Percentiles rank a stretch among this genome's conserved stretches.
phyloP scores from a whole-genome alignment of 257 asterid species.

The Solanum neorickii region DNA sequence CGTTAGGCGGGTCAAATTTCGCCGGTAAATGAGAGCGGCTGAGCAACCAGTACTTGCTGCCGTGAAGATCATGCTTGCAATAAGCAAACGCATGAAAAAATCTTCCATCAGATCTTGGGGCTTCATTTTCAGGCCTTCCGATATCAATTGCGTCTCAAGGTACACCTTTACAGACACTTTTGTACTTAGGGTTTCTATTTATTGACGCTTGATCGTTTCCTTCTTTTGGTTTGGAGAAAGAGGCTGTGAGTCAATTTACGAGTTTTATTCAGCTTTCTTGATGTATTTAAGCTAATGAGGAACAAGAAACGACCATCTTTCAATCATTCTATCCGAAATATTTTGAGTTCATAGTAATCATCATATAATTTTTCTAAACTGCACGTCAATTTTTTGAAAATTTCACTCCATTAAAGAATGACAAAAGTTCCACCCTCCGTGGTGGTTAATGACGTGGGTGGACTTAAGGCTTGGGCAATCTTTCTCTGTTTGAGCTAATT shows the following conservation, averaged over 20 bases:
- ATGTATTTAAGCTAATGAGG: not conserved
- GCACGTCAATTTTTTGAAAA: not conserved
- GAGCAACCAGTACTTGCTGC: not conserved
- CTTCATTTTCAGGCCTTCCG: not conserved
- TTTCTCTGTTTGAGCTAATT: no score
- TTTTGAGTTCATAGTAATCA: no score
- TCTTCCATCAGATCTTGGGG: not conserved
- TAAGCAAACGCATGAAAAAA: not conserved
- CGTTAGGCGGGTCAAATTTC: not conserved
- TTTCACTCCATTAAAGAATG: not conserved
- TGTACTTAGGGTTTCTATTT: not conserved
- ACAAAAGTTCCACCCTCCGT: no score
- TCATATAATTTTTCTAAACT: not conserved
- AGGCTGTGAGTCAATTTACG: not conserved
- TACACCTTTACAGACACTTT: not conserved
- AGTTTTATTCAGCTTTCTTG: not conserved
- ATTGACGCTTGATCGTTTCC: not conserved
- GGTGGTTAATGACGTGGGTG: no score
- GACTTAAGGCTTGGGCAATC: no score
- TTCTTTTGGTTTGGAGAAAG: not conserved
- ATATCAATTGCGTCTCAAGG: not conserved
- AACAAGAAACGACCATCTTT: not conserved
- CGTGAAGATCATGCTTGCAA: conserved; percentile 1
- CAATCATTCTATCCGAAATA: not conserved
- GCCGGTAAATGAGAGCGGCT: not conserved